phyloP scores from a whole-genome alignment of 73 alveolate genomes.

The Paramecium bursaria region DNA sequence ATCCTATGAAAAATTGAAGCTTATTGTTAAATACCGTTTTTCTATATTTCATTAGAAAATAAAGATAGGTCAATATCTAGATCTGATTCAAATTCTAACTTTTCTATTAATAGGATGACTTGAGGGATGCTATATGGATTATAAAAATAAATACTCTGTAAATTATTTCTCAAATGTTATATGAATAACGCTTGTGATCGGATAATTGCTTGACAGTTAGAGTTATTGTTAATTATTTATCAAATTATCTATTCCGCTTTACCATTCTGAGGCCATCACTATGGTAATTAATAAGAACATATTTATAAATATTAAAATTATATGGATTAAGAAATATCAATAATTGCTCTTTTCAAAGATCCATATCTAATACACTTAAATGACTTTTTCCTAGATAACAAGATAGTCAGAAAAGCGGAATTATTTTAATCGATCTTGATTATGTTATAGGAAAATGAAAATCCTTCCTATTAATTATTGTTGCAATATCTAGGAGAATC shows the following conservation, averaged over 20 bases:
- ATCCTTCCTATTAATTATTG: slow-evolving; percentile 2
- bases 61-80: slow-evolving; percentile 14
- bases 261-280: slow-evolving; percentile 20
- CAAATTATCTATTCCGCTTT: slow-evolving; percentile 20
- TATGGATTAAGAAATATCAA: slow-evolving; percentile 24
- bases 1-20: slow-evolving; percentile 34
- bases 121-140: slow-evolving; percentile 46
- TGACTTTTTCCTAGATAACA: background rate
- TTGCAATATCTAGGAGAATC: background rate
- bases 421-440: no score
- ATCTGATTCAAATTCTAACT: slow-evolving; percentile 17
- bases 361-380: background rate
- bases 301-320: background rate
- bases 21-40: slow-evolving; percentile 24
- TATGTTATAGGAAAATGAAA: no score
- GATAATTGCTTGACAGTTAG: slow-evolving; percentile 18
- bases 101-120: slow-evolving; percentile 29
- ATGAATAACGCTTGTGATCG: background rate
- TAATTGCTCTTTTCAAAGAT: slow-evolving; percentile 20
- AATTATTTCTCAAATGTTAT: slow-evolving; percentile 4
- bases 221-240: slow-evolving; percentile 26
- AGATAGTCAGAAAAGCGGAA: slow-evolving; percentile 33
- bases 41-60: background rate
- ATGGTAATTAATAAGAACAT: background rate
- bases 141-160: slow-evolving; percentile 19